Evolutionary conservation across 73 alveolate species (phyloP), one percentile per base, ranked within the genome.

Genomic region (Blepharisma japonicum): DNA sequence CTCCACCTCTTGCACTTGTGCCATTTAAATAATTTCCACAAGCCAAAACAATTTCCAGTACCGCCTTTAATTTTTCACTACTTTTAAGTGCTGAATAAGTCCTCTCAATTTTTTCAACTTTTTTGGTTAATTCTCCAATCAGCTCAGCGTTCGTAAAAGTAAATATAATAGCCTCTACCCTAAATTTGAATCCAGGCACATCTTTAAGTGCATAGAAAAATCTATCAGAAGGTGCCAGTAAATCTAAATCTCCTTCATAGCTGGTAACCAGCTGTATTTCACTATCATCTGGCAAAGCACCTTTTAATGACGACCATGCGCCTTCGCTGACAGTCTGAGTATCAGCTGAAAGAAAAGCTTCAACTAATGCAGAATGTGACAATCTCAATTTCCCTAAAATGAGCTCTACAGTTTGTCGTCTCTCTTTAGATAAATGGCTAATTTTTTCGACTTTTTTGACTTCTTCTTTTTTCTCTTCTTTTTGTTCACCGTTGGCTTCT

Each of bases 21-120:
- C 97, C 97, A 84, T 90, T 90, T 68, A 90, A 81, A 74, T 90
- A 90, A 70, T 90, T 90, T 32, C 97, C 97, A 80, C 81, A 81
- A 9, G 97, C 97, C 14, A 90, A 68, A 49, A 83, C 70, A 14
- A 79, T 76, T 76, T 87, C 95, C 14, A 90, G 80, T 67, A 89
- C 68, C 68, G 80, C 66, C 49, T 82, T 81, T 20, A 90, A 80
- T 77, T 86, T 67, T 42, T 82, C 68, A 77, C 78, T 84, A 8
- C 70, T 78, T 47, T 55, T 76, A 5, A 90, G 27, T 27, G 61
- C 79, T 23, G 79, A 83, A 81, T 83, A 77, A 4, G 84, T 82
- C 51, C 66, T 81, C 61, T 77, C 84, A 71, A 90, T 71, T 54
- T 55, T 78, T 61, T 85, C 68, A 27, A 90, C 83, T 81, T 81